Evolutionary conservation across 1,284 basidiomycete genomes (phyloP).

Genomic region (Sanghuangporus baumii): DNA sequence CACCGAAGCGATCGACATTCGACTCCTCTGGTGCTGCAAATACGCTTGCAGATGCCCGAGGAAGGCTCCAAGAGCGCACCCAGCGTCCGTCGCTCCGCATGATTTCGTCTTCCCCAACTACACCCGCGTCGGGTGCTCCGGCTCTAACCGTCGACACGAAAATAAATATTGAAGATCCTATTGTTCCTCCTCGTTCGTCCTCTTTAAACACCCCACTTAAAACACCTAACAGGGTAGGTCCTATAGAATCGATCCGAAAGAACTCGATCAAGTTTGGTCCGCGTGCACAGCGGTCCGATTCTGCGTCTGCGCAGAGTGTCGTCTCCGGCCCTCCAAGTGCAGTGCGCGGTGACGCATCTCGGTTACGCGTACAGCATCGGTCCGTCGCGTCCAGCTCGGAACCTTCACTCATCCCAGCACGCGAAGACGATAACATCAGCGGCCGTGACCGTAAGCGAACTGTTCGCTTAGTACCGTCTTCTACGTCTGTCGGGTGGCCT

Average conservation of each 20-base stretch:
- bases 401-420: constrained; percentile 58
- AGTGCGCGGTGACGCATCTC: constrained; percentile 39
- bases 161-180: constrained; percentile 27
- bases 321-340: constrained; percentile 29
- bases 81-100: constrained; percentile 13
- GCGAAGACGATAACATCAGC: constrained; percentile 37
- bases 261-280: constrained; percentile 13
- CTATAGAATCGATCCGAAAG: constrained; percentile 6
- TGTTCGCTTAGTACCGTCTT: constrained; percentile 20
- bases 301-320: constrained; percentile 28
- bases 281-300: constrained; percentile 16
- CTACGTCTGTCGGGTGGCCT: constrained; percentile 19
- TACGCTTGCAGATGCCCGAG: constrained; percentile 12
- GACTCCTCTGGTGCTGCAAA: constrained; percentile 15
- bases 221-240: constrained; percentile 4
- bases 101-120: constrained; percentile 25
- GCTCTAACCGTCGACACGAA: constrained; percentile 26
- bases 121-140: constrained; percentile 29
- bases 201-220: constrained; percentile 34
- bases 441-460: constrained; percentile 35
- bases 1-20: constrained; percentile 39
- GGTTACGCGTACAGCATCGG: constrained; percentile 56
- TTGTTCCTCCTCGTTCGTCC: constrained; percentile 51
- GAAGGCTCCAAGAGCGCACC: constrained; percentile 8
- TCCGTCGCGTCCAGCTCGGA: constrained; percentile 72